phyloP scores from a whole-genome alignment of 179 eudicot species.

The Beta lomatogona region DNA sequence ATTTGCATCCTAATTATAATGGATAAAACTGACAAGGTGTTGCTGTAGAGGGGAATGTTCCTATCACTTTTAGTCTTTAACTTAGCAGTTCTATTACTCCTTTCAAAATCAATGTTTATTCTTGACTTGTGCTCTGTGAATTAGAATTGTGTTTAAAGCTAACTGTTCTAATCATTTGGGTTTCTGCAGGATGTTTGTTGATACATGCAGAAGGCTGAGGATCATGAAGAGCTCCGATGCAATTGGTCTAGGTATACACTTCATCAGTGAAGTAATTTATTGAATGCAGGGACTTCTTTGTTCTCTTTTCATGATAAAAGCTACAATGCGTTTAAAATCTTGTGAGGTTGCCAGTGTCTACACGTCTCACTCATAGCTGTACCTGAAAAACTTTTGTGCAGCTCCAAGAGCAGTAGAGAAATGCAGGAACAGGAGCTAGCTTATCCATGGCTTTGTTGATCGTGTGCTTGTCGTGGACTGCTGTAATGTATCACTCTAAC shows the following conservation, averaged over 20 bases:
- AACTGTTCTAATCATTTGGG: not conserved
- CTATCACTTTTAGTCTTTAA: too few species aligned
- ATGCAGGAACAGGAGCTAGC: not conserved
- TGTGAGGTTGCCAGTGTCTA: not conserved
- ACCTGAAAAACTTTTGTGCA: not conserved
- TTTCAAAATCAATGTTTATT: not conserved
- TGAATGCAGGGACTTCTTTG: not conserved
- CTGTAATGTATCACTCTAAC: too few species aligned
- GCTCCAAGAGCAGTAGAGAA: not conserved
- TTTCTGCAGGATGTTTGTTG: not conserved
- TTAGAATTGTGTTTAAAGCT: not conserved
- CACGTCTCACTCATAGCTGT: not conserved
- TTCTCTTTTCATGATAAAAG: not conserved
- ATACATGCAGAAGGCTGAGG: not conserved
- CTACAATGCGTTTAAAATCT: not conserved
- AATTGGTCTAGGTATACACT: not conserved
- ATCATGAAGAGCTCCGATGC: slow-evolving; percentile 3
- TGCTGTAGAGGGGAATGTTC: too few species aligned
- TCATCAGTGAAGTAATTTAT: not conserved
- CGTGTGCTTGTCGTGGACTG: not conserved
- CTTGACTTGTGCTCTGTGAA: not conserved
- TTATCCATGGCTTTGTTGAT: not conserved
- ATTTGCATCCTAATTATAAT: too few species aligned
- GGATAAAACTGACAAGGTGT: too few species aligned
- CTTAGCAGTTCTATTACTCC: not conserved